A percentile compares a stretch with the other conserved stretches of the same genome.
These are phyloP conservation scores for Phellopilus nigrolimitatus DNA, from an alignment of 1,284 basidiomycete genomes.

Conservation along the genomic window DNA sequence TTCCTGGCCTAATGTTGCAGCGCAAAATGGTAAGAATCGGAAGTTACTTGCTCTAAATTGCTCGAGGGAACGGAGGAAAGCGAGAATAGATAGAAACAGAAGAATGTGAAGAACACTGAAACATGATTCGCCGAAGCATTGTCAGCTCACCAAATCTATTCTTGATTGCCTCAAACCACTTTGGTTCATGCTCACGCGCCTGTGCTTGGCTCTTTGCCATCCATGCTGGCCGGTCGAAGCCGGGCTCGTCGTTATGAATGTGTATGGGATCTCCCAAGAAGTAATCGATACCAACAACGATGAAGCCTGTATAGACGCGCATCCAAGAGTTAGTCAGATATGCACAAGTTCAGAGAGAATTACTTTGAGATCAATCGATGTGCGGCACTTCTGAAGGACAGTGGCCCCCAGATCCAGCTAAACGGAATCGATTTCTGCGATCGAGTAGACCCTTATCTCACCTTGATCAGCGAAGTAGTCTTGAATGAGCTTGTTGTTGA, in stretches of 20 bases:
- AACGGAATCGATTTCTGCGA: conserved; percentile 15
- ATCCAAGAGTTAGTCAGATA: background rate
- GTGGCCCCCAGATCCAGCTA: background rate
- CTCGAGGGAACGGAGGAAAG: background rate
- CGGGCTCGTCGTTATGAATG: conserved; percentile 33
- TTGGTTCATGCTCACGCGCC: conserved; percentile 37
- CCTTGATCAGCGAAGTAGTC: conserved; percentile 48
- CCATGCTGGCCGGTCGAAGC: conserved; percentile 41
- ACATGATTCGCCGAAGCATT: no score
- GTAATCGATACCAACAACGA: conserved; percentile 51
- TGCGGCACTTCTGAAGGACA: background rate
- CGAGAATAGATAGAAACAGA: background rate
- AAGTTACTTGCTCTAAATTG: conserved; percentile 18
- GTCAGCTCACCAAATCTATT: conserved; percentile 36
- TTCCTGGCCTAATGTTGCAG: background rate
- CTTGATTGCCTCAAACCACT: conserved; percentile 46
- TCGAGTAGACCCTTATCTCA: conserved; percentile 22
- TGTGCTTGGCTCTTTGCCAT: conserved; percentile 30
- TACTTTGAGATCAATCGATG: background rate
- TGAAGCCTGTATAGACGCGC: conserved; percentile 50
- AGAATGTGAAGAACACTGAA: no score
- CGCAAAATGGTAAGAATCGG: background rate
- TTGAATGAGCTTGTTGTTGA: conserved; percentile 48
- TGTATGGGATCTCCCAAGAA: conserved; percentile 48
- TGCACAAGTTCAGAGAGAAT: background rate